phyloP scores from a whole-genome alignment of 768 basidiomycete species.

The Coprinopsis marcescibilis region DNA sequence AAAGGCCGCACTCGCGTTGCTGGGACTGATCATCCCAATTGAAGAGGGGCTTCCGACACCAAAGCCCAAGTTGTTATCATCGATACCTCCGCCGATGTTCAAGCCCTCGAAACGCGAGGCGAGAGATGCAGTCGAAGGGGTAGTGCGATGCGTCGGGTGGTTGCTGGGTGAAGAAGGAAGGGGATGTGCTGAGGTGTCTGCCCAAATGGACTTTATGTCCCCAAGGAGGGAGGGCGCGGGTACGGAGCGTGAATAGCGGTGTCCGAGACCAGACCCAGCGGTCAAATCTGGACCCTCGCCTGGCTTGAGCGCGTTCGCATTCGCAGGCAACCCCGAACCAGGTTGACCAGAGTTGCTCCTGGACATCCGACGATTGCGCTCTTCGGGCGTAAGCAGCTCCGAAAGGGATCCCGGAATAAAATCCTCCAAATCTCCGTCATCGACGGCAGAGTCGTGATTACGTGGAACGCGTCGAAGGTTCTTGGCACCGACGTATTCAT shows the following conservation, averaged over 20 bases:
- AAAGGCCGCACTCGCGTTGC: slow-evolving; percentile 81
- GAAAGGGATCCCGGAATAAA: slow-evolving; percentile 85
- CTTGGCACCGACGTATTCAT: slow-evolving; percentile 25
- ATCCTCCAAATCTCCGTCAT: slow-evolving; percentile 80
- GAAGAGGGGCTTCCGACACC: slow-evolving; percentile 28
- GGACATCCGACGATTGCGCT: slow-evolving; percentile 77
- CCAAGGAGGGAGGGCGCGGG: slow-evolving; percentile 72
- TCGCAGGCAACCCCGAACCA: slow-evolving; percentile 13
- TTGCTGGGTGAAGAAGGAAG: slow-evolving; percentile 28
- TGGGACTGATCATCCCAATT: slow-evolving; percentile 48
- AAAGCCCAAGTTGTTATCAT: slow-evolving; percentile 30
- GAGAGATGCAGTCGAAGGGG: slow-evolving; percentile 43
- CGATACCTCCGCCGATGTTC: slow-evolving; percentile 17
- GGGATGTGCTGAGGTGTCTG: slow-evolving; percentile 37
- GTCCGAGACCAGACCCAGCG: slow-evolving; percentile 30
- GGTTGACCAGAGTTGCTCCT: slow-evolving; percentile 54
- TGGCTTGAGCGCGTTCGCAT: slow-evolving; percentile 4
- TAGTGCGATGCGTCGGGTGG: slow-evolving; percentile 31
- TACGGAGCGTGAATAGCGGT: slow-evolving; percentile 80
- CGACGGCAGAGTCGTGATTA: slow-evolving; percentile 41
- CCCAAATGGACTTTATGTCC: slow-evolving; percentile 79
- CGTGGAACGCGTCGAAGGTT: slow-evolving; percentile 14
- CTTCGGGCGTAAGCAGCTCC: slow-evolving; percentile 85
- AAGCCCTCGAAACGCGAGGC: slow-evolving; percentile 34
- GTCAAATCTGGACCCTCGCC: slow-evolving; percentile 1